Evolutionary conservation across 768 basidiomycete species (phyloP), one percentile per base, ranked within the genome.

Genomic region (Thelephora ganbajun): DNA sequence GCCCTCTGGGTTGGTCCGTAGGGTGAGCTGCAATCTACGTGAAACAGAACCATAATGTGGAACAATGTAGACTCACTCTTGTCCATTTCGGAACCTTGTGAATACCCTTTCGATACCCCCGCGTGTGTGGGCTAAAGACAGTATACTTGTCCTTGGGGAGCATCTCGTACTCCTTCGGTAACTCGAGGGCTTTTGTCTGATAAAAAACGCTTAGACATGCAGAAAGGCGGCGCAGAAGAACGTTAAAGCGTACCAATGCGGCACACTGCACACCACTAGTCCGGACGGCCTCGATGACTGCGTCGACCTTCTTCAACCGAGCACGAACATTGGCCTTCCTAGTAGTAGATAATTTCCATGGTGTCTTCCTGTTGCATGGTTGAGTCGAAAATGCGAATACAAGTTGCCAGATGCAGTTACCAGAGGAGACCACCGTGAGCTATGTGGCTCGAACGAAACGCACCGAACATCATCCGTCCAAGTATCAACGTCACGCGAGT

Each of bases 41-140:
- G 35, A 23, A 13, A 45, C 26, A 18, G 19, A 9, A 11, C 9
- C 1, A 20, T 12, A 2, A 1, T 34, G 39, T 13, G n/a, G 33
- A 39, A 18, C 26, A 23, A 14, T 33, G 16, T 36, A 2, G 37
- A 67, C 83, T 50, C 54, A 93, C 92, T 64, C 89, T 74, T 44
- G 93, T 96, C 79, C 83, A 97, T 60, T 96, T 94, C n/a, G 93
- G 93, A 22, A 94, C 86, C 59, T 93, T 93, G 67, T 98, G 93
- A 44, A 96, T 90, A 20, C 89, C 86, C 58, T 97, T 97, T 39
- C 94, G 70, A 64, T 94, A 99, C 5, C 87, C 84, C 49, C 63
- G 70, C 1, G 69, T 67, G 35, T 74, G 77, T 3, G 76, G 69
- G 35, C 75, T 77, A 65, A 92, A 98, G 16, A 85, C 77, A 3